Evolutionary conservation across 306 rosid genomes (phyloP).

Genomic region (Fagus sylvatica): DNA sequence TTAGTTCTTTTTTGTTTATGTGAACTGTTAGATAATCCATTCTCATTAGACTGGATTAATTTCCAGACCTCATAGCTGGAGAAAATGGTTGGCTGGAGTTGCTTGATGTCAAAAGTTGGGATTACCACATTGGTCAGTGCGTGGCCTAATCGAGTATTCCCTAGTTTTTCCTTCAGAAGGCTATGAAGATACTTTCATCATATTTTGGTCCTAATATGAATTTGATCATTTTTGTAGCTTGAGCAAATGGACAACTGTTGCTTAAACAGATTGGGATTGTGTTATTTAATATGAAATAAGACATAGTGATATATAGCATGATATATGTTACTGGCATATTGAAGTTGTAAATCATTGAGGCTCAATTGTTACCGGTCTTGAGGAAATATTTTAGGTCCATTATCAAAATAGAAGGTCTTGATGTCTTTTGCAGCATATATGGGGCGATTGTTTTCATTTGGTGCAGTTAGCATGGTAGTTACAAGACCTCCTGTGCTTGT

Average conservation of each 20-base stretch:
- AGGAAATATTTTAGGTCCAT: slow-evolving; percentile 45
- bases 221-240: not conserved
- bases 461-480: slow-evolving; percentile 40
- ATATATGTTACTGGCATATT: no score
- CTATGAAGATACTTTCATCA: slow-evolving; percentile 37
- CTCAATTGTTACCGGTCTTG: slow-evolving; percentile 26
- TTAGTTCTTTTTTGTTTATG: no score
- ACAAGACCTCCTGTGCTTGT: slow-evolving; percentile 48
- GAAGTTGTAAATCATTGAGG: no score
- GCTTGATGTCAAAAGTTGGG: slow-evolving; percentile 48
- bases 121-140: slow-evolving; percentile 44
- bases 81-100: slow-evolving; percentile 44
- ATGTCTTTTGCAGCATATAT: slow-evolving; percentile 33
- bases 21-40: no score
- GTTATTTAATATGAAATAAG: not conserved
- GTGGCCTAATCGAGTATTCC: slow-evolving; percentile 24
- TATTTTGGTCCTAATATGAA: slow-evolving; percentile 40
- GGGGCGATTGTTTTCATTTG: slow-evolving; percentile 28
- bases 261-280: not conserved
- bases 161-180: slow-evolving; percentile 31
- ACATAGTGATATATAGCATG: not conserved
- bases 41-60: no score
- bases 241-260: not conserved
- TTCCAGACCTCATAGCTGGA: slow-evolving; percentile 39
- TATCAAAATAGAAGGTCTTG: slow-evolving; percentile 35